phyloP scores from a whole-genome alignment of 257 asterid genomes.

The Plantago major region DNA sequence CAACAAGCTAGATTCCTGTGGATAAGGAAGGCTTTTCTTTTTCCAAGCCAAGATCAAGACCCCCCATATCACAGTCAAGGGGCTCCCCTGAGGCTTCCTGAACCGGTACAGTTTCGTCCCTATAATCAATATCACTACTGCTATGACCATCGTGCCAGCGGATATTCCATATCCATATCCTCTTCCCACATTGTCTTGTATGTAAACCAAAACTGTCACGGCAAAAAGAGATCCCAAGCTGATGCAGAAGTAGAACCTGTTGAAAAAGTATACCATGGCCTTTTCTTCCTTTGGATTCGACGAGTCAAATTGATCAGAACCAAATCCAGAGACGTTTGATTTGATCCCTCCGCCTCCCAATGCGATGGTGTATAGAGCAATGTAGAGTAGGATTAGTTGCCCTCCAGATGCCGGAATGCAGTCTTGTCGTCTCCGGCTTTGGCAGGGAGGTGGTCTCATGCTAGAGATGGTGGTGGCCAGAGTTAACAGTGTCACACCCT shows the following conservation, averaged over 20 bases:
- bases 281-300: constrained; percentile 60
- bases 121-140: constrained; percentile 39
- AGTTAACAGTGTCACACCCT: constrained; percentile 73
- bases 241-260: constrained; percentile 75
- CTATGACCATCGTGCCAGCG: constrained; percentile 67
- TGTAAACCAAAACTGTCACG: constrained; percentile 70
- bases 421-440: constrained; percentile 27
- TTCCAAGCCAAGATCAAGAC: constrained; percentile 54
- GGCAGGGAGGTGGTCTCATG: constrained; percentile 79
- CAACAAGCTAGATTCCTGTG: constrained; percentile 38
- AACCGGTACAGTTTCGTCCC: constrained; percentile 59
- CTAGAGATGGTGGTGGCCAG: constrained; percentile 56
- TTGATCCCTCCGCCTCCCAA: constrained; percentile 87
- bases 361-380: constrained; percentile 79
- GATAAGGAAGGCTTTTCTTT: constrained; percentile 45
- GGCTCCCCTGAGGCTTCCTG: constrained; percentile 73
- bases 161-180: constrained; percentile 87
- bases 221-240: constrained; percentile 80
- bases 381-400: constrained; percentile 60
- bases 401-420: constrained; percentile 55
- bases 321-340: constrained; percentile 84
- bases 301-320: constrained; percentile 75
- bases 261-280: constrained; percentile 72
- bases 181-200: constrained; percentile 82
- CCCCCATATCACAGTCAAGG: constrained; percentile 67